Evolutionary conservation across 257 asterid species (phyloP).

Genomic region (Ajuga chamaepitys): DNA sequence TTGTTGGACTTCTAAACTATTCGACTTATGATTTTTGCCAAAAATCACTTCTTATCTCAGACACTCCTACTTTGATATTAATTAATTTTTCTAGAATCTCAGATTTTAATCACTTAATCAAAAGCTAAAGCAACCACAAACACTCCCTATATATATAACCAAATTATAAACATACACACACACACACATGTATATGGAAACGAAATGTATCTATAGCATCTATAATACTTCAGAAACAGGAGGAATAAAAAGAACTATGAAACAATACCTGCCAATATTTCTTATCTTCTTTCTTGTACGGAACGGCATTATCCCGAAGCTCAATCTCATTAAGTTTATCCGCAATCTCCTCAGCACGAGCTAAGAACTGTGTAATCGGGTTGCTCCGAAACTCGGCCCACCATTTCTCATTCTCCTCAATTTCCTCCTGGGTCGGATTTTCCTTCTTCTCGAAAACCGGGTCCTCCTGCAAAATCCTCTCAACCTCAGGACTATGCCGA

Average conservation of each 20-base stretch:
- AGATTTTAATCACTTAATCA: too few species aligned
- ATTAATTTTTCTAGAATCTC: too few species aligned
- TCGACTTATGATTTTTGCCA: too few species aligned
- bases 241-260: neutral
- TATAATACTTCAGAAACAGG: too few species aligned
- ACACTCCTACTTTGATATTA: too few species aligned
- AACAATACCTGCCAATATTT: slow-evolving; percentile 66
- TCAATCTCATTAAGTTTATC: slow-evolving; percentile 71
- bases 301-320: slow-evolving; percentile 58
- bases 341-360: slow-evolving; percentile 72
- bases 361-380: slow-evolving; percentile 74
- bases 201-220: neutral
- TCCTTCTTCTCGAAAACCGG: slow-evolving; percentile 68
- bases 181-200: neutral
- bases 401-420: slow-evolving; percentile 80
- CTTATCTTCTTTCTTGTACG: slow-evolving; percentile 66
- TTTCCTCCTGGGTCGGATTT: slow-evolving; percentile 62
- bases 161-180: too few species aligned
- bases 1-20: too few species aligned
- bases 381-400: slow-evolving; percentile 53
- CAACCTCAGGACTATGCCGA: slow-evolving; percentile 72
- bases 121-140: neutral
- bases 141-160: neutral
- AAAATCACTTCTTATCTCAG: too few species aligned
- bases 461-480: slow-evolving; percentile 58